Conservation (phyloP, 2,329 filamentous ascomycete genomes). For the Botrytis elliptica region DNA sequence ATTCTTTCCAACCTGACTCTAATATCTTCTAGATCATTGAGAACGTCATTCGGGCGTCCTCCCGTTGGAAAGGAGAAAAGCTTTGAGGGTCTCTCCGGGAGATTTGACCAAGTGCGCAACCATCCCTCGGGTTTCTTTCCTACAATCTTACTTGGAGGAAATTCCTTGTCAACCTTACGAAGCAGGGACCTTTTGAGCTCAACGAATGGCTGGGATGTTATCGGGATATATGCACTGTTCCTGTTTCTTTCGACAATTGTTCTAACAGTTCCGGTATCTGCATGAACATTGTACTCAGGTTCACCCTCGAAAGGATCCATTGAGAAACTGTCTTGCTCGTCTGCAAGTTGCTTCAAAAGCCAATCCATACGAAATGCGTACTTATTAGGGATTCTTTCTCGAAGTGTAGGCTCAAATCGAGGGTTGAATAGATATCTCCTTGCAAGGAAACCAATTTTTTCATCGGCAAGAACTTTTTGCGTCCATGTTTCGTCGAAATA, state of each 20-base stretch:
- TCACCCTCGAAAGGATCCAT: slow-evolving; percentile 2
- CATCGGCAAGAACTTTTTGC: slow-evolving; percentile 3
- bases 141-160: neutral
- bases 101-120: neutral
- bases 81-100: slow-evolving; percentile 2
- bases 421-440: slow-evolving; percentile 2
- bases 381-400: neutral
- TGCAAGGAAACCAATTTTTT: neutral
- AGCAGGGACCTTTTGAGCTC: neutral
- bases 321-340: neutral
- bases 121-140: slow-evolving; percentile 8
- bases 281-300: neutral
- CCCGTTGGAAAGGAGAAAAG: slow-evolving; percentile 1
- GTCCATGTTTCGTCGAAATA: slow-evolving; percentile 16
- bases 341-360: neutral
- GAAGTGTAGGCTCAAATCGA: slow-evolving; percentile 13
- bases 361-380: slow-evolving; percentile 5
- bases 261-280: neutral
- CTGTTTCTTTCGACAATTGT: neutral
- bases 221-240: slow-evolving; percentile 11
- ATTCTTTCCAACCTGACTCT: neutral
- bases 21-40: slow-evolving; percentile 5
- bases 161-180: neutral
- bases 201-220: slow-evolving; percentile 12
- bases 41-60: neutral